Base-by-base conservation (phyloP, 768 basidiomycete genomes). In the Lactarius quietus region DNA sequence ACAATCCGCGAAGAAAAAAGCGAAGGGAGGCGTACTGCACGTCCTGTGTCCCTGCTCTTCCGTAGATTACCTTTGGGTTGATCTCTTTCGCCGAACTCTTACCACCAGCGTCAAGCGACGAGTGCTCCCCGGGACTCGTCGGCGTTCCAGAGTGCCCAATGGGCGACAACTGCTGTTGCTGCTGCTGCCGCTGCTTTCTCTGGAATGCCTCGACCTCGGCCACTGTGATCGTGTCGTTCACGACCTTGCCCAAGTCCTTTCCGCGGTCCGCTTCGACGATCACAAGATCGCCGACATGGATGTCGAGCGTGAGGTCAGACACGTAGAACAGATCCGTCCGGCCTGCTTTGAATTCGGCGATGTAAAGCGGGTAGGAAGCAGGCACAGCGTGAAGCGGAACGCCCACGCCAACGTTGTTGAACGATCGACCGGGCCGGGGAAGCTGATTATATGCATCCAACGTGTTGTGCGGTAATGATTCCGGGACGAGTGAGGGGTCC, bases 211-310 rank as follows among this genome's bases (percentile, higher is more conserved):
- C 92, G 57, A 98, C 93, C 73, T 98, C 93, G 45, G 85, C 88
- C 9, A 93, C 79, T 35, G 94, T 93, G 70, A 97, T 92, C 56
- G 86, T 89, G 74, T 95, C 93, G 72, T 95, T 94, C 65, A 95
- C 84, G 23, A 97, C 88, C 77, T 89, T 92, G 41, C 96, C 96
- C 60, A 99, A 73, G 77, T 97, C 95, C 73, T 88, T 90, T 17
- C 96, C 96, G 31, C 96, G 82, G 74, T 98, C 96, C 33, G 94
- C 96, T 76, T 98, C 96, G n/a, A 98, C 96, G 68, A 98, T 94
- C 67, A 98, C 96, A 43, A 94, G 79, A 73, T 98, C 96, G 3
- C 94, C 96, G 28, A 90, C 86, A 6, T 86, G 83, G 66, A 98
- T 86, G 38, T 82, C 78, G 45, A 84, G 72, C 71, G 81, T 72